Evolutionary conservation across 1,284 basidiomycete species (phyloP), one percentile per base, ranked within the genome.

Genomic region (Irpex lacteus): DNA sequence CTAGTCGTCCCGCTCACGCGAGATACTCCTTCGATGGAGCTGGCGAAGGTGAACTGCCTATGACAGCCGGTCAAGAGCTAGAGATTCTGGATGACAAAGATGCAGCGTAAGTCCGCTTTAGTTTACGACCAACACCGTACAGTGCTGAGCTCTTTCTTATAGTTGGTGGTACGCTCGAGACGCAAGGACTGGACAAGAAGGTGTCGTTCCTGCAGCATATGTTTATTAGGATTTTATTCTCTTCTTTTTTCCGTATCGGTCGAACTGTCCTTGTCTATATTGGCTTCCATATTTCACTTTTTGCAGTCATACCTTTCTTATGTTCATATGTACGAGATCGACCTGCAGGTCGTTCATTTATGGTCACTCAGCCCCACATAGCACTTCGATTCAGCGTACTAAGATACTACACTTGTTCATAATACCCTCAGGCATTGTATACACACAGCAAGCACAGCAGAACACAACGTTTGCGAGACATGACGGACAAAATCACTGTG

Each of bases 111-210:
- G 91, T 86, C 38, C 26, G 54, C 44, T 49, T n/a, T 50, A 56
- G 57, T 53, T 55, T 56, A 59, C 58, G 38, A 53, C 4, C 1
- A 21, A 21, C 26, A 60, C 32, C 26, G 26, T 44, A 9, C 37
- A 57, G 62, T 57, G 66, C 66, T n/a, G 26, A 61, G 2, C 8
- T 36, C n/a, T 70, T 69, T 60, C 68, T 53, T 63, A 67, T 47
- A 95, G 94, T 61, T 96, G 95, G 94, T 96, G 94, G 94, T 96
- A 92, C 72, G 92, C 91, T 62, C 85, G 92, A 55, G 92, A 96
- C 73, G 79, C 86, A 21, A 84, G 84, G 61, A 89, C 89, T 60
- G 91, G 93, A 15, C 83, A 81, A 60, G 93, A 96, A 78, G 94
- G 94, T 36, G 91, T 96, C 26, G 91, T 96, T 60, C 94, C 94